phyloP scores from a whole-genome alignment of 805 yeast genomes.

The Lachancea fermentati region DNA sequence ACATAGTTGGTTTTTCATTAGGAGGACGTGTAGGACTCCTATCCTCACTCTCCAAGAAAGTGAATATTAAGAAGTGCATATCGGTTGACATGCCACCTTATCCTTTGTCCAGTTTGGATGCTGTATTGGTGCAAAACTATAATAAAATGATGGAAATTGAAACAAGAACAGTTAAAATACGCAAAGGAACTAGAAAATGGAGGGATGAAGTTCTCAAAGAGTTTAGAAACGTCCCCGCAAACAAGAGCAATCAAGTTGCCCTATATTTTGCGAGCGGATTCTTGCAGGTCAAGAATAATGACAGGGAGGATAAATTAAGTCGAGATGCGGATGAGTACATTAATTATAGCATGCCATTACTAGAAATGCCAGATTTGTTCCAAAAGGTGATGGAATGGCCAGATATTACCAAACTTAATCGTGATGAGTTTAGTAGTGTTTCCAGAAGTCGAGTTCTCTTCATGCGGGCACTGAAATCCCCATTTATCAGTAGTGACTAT shows the following conservation, averaged over 20 bases:
- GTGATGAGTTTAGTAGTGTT: slow-evolving; percentile 3
- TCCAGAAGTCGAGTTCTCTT: slow-evolving; percentile 36
- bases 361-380: slow-evolving; percentile 24
- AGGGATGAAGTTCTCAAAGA: slow-evolving; percentile 14
- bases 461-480: slow-evolving; percentile 40
- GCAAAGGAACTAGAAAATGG: slow-evolving; percentile 23
- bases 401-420: slow-evolving; percentile 8
- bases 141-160: slow-evolving; percentile 19
- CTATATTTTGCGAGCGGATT: slow-evolving; percentile 30
- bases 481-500: slow-evolving; percentile 35
- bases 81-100: slow-evolving; percentile 38
- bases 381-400: slow-evolving; percentile 24
- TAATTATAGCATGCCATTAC: slow-evolving; percentile 19
- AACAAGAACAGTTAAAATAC: slow-evolving; percentile 16
- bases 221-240: slow-evolving; percentile 17
- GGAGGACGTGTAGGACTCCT: slow-evolving; percentile 56
- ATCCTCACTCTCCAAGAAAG: slow-evolving; percentile 30
- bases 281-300: slow-evolving; percentile 18
- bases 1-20: slow-evolving; percentile 51
- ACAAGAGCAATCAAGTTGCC: slow-evolving; percentile 15
- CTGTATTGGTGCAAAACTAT: slow-evolving; percentile 18
- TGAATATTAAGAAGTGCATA: slow-evolving; percentile 36
- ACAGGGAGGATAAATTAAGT: slow-evolving; percentile 4
- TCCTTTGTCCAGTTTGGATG: slow-evolving; percentile 18
- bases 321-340: slow-evolving; percentile 13